Evolutionary conservation across 495 filamentous ascomycete species (phyloP).

Genomic region (Neurospora sp.): DNA sequence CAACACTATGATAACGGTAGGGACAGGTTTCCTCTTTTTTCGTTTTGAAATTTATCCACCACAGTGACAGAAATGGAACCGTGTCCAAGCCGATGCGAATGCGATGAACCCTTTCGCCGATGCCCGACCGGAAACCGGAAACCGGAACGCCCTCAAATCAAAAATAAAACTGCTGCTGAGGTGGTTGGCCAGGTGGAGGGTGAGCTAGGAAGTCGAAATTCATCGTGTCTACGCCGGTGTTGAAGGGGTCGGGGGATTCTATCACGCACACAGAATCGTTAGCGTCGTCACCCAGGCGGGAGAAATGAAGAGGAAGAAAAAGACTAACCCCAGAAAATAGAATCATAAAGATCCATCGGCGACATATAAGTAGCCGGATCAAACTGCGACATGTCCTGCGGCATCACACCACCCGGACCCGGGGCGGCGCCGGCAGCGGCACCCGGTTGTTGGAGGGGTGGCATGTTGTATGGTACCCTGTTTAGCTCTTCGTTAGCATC

Average conservation of each 20-base stretch:
- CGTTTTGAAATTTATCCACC: no score
- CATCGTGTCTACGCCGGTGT: constrained; percentile 36
- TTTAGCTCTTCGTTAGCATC: not conserved
- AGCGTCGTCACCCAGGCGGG: no score
- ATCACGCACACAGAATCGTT: no score
- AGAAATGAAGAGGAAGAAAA: not conserved
- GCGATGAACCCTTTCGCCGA: not conserved
- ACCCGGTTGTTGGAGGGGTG: not conserved
- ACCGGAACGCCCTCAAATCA: constrained; percentile 6
- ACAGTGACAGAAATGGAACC: not conserved
- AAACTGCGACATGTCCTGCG: constrained; percentile 27
- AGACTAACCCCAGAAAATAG: constrained; percentile 47
- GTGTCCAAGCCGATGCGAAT: not conserved
- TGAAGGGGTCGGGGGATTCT: constrained; percentile 42
- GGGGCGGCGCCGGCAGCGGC: not conserved
- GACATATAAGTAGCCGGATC: constrained; percentile 39
- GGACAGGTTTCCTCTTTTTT: not conserved
- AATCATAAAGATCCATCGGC: constrained; percentile 49
- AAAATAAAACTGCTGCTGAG: constrained; percentile 40
- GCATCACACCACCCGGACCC: constrained; percentile 5
- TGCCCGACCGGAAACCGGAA: not conserved
- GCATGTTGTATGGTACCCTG: constrained; percentile 10
- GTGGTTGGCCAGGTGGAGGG: constrained; percentile 36
- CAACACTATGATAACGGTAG: not conserved
- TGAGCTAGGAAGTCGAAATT: constrained; percentile 43